Evolutionary conservation across 305 asterid genomes (phyloP).

Genomic region (Fraxinus latifolia): DNA sequence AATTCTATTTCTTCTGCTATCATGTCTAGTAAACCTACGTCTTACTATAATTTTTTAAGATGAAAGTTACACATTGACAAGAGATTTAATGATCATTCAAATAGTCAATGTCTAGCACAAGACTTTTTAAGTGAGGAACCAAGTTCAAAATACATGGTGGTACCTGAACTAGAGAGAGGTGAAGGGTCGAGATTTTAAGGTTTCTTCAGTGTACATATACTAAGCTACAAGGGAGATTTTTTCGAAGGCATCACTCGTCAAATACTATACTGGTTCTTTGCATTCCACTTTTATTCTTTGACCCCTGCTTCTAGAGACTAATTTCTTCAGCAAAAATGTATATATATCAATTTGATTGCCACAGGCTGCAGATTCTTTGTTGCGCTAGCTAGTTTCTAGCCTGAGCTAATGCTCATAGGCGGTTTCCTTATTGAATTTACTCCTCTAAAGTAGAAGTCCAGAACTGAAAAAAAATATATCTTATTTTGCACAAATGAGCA

Average conservation of each 20-base stretch:
- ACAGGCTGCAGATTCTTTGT: neutral
- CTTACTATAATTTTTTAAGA: neutral
- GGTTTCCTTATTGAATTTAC: neutral
- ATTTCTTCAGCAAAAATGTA: neutral
- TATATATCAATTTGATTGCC: neutral
- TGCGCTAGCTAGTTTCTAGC: neutral
- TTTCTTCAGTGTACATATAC: neutral
- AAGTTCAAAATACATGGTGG: neutral
- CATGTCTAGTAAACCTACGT: neutral
- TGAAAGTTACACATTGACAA: neutral
- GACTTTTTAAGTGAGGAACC: neutral
- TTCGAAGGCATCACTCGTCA: neutral
- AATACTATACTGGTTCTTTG: neutral
- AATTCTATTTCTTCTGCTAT: neutral
- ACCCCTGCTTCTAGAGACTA: neutral
- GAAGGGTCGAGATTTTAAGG: neutral
- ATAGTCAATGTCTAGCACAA: neutral
- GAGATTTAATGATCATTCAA: conserved; percentile 6
- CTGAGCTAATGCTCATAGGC: neutral
- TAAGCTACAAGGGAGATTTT: neutral
- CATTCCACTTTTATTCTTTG: neutral
- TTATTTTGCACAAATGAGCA: neutral
- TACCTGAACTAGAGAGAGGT: neutral
- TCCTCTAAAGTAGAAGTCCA: neutral
- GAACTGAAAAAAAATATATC: neutral